phyloP scores from a whole-genome alignment of 2,329 filamentous ascomycete genomes.

The Daldinia eschscholtzii region DNA sequence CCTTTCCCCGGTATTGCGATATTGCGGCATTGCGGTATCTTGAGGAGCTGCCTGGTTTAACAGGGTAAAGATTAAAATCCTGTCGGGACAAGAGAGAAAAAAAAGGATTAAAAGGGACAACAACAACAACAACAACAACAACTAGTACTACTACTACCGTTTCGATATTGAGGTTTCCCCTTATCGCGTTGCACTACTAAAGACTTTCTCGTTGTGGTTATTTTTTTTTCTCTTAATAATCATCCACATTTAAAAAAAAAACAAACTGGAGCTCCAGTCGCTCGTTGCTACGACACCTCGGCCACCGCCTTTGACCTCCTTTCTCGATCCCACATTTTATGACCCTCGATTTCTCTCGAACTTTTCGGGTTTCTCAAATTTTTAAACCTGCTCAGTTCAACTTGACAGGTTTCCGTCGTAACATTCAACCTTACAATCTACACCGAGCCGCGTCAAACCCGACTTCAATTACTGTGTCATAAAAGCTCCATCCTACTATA shows the following conservation, averaged over 20 bases:
- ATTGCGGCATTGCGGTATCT: conserved; percentile 17
- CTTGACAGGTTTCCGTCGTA: conserved; percentile 23
- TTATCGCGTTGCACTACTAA: conserved; percentile 15
- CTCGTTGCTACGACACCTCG: conserved; percentile 40
- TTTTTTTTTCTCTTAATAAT: conserved; percentile 28
- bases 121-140: conserved; percentile 2
- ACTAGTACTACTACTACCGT: not conserved
- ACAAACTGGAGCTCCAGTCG: conserved; percentile 40
- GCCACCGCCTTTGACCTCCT: conserved; percentile 32
- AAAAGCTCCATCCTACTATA: conserved; percentile 23
- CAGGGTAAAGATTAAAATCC: conserved; percentile 17
- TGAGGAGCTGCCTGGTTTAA: conserved; percentile 31
- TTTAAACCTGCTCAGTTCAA: conserved; percentile 21
- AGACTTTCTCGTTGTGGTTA: conserved; percentile 19
- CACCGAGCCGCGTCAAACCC: conserved; percentile 22
- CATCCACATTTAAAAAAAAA: conserved; percentile 29
- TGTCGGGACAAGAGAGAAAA: conserved; percentile 21
- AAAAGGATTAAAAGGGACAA: not conserved
- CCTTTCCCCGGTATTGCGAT: conserved; percentile 19
- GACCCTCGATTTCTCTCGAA: conserved; percentile 25
- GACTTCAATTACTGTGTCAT: conserved; percentile 40
- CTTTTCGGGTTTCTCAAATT: conserved; percentile 10
- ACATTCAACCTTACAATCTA: conserved; percentile 20
- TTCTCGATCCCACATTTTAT: conserved; percentile 39
- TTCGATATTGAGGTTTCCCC: conserved; percentile 6